Evolutionary conservation across 345 rosid species (phyloP).

Genomic region (Sisymbrium irio): DNA sequence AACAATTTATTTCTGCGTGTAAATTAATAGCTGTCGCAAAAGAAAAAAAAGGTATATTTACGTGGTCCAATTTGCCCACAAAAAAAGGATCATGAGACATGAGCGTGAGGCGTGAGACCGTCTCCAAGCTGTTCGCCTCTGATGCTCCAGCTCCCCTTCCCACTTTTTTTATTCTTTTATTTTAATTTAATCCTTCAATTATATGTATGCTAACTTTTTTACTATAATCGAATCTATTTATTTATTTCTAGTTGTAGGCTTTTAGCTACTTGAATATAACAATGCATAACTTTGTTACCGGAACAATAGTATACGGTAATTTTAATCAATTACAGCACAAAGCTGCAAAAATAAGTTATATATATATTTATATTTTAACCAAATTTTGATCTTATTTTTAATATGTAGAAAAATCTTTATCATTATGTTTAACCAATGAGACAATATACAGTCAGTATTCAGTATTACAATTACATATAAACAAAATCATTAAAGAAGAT

Average conservation of each 20-base stretch:
- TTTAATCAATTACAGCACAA: too few species aligned
- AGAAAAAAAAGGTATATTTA: not conserved
- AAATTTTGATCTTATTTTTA: too few species aligned
- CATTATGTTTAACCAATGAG: not conserved
- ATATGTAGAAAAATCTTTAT: not conserved
- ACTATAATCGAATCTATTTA: not conserved
- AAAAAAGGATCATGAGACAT: conserved; percentile 23
- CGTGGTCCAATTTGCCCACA: conserved; percentile 21
- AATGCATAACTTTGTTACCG: too few species aligned
- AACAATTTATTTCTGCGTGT: not conserved
- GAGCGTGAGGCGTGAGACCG: conserved; percentile 25
- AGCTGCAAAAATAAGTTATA: too few species aligned
- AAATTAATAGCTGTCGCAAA: not conserved
- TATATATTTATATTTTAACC: too few species aligned
- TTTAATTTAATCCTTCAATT: not conserved
- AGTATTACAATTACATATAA: not conserved
- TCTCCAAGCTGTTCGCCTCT: conserved; percentile 29
- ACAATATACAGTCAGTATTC: not conserved
- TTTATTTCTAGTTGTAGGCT: not conserved
- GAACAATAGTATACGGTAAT: too few species aligned
- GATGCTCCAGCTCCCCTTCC: conserved; percentile 11
- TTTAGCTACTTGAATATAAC: not conserved
- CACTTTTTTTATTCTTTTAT: not conserved
- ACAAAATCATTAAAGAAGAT: not conserved
- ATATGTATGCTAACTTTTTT: not conserved